phyloP scores from a whole-genome alignment of 2,329 filamentous ascomycete species.

The Furcasterigmium furcatum region DNA sequence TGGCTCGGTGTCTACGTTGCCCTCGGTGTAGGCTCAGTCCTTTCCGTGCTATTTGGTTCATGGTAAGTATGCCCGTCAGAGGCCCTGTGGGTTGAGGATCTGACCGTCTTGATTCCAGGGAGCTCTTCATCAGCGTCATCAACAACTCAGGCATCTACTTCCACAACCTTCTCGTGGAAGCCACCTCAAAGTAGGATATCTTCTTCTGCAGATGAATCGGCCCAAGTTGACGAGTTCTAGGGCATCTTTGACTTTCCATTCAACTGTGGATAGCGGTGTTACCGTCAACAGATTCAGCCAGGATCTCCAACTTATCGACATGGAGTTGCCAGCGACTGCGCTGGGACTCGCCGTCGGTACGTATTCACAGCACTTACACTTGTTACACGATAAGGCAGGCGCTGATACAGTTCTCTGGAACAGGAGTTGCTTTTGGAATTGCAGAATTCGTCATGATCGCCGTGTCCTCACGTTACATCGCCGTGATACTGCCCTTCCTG shows the following conservation, averaged over 20 bases:
- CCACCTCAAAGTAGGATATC: conserved; percentile 12
- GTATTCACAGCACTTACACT: too few relatives aligned
- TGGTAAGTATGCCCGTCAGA: conserved; percentile 4
- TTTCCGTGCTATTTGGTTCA: conserved; percentile 3
- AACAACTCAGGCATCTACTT: conserved; percentile 23
- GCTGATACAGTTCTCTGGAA: too few relatives aligned
- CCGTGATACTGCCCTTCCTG: conserved; percentile 23
- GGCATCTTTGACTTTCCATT: conserved; percentile 15
- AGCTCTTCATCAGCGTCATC: conserved; percentile 26
- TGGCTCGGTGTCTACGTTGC: conserved; percentile 31
- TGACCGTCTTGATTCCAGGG: conserved; percentile 12
- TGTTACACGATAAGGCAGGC: too few relatives aligned
- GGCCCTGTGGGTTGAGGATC: conserved; percentile 12
- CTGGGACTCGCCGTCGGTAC: conserved; percentile 11
- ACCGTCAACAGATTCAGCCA: conserved; percentile 18
- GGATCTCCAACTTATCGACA: conserved; percentile 16
- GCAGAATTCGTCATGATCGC: conserved; percentile 15
- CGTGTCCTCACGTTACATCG: conserved; percentile 25
- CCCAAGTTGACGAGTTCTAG: neutral
- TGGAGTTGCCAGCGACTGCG: conserved; percentile 15
- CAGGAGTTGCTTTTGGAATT: conserved; percentile 6
- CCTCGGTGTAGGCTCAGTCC: conserved; percentile 5
- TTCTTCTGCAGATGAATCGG: too few relatives aligned
- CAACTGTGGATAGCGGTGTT: conserved; percentile 12
- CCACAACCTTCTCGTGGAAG: conserved; percentile 20